A percentile compares a stretch with the other conserved stretches of the same genome.
phyloP scores from a whole-genome alignment of 2,329 filamentous ascomycete species.

The Neophaeococcomyces mojaviensis region DNA sequence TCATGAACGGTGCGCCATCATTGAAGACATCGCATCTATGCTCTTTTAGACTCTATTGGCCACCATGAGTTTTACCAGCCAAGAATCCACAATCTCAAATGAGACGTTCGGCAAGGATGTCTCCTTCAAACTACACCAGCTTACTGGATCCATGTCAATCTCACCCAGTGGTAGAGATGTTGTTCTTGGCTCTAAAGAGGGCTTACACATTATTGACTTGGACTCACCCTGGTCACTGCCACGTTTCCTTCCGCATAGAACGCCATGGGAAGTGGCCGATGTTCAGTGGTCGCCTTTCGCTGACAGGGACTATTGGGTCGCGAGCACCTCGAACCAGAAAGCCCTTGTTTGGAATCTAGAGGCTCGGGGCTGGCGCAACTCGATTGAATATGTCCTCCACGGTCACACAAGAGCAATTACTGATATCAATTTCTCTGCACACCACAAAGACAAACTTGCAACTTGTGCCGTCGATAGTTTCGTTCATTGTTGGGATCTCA shows the following conservation, averaged over 20 bases:
- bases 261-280: slow-evolving; percentile 91
- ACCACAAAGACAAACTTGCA: slow-evolving; percentile 79
- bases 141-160: slow-evolving; percentile 84
- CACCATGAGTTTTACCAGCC: slow-evolving; percentile 31
- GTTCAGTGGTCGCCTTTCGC: slow-evolving; percentile 97
- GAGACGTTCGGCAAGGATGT: slow-evolving; percentile 80
- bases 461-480: slow-evolving; percentile 91
- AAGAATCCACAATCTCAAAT: slow-evolving; percentile 64
- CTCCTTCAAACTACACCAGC: slow-evolving; percentile 70
- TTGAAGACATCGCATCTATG: background rate
- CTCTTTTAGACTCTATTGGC: slow-evolving; percentile 19
- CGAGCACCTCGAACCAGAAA: slow-evolving; percentile 89
- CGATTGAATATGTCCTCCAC: slow-evolving; percentile 81
- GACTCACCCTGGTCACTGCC: slow-evolving; percentile 84
- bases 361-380: slow-evolving; percentile 61
- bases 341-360: slow-evolving; percentile 91
- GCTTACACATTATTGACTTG: slow-evolving; percentile 83
- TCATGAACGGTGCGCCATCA: background rate
- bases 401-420: slow-evolving; percentile 84
- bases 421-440: slow-evolving; percentile 91
- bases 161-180: slow-evolving; percentile 86
- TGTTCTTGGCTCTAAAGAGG: slow-evolving; percentile 79
- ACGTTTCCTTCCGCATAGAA: slow-evolving; percentile 73
- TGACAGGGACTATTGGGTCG: slow-evolving; percentile 82
- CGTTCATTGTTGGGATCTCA: slow-evolving; percentile 85